These are phyloP conservation scores for Hymenoscyphus linearis DNA, from an alignment of 2,329 filamentous ascomycete genomes.

Conservation along the genomic window DNA sequence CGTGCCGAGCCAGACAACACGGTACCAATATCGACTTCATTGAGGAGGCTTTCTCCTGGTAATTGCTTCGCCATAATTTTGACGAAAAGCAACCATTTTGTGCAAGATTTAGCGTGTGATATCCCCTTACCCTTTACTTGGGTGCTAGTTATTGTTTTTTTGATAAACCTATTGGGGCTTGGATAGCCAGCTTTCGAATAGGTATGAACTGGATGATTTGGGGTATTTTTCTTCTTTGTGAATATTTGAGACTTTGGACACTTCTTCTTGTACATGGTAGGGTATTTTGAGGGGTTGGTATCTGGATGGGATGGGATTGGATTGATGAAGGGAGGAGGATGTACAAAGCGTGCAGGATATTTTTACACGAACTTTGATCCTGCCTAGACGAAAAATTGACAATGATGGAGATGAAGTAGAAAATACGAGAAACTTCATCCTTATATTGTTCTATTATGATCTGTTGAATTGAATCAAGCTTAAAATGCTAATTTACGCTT, in stretches of 20 bases:
- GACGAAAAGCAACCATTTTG: not conserved
- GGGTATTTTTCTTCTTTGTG: not conserved
- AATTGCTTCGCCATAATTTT: constrained; percentile 16
- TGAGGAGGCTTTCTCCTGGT: constrained; percentile 72
- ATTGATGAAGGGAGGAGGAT: not conserved
- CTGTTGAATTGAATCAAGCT: not conserved
- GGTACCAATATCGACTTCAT: constrained; percentile 68
- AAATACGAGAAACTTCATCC: not conserved
- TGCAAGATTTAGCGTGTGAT: not conserved
- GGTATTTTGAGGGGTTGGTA: not conserved
- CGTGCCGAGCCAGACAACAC: constrained; percentile 60
- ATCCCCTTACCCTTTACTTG: not conserved
- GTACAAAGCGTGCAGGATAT: not conserved
- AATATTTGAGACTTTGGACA: not conserved
- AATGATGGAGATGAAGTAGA: not conserved
- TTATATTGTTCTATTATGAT: not conserved
- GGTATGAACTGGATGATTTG: not conserved
- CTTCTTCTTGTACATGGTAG: constrained; percentile 1
- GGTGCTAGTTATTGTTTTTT: not conserved
- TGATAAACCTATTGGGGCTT: not conserved
- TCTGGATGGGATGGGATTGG: not conserved
- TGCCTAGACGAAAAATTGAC: not conserved
- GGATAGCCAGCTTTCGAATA: not conserved
- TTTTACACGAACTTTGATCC: not conserved
- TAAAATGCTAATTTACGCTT: not conserved